phyloP scores from a whole-genome alignment of 495 filamentous ascomycete species.

The Darksidea phi region DNA sequence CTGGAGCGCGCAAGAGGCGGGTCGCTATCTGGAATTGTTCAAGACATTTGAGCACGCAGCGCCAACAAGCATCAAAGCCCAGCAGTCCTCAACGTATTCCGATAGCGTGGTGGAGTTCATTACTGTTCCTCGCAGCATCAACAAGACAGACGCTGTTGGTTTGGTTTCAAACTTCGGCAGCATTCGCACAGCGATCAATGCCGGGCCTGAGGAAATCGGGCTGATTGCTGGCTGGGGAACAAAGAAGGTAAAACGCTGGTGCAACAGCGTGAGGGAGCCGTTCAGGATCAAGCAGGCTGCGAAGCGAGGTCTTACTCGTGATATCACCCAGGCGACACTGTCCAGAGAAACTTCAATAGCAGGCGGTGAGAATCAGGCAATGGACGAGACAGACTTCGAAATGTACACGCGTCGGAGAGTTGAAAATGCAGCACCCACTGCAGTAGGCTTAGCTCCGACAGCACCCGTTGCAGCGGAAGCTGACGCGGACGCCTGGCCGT shows the following conservation, averaged over 20 bases:
- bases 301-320: slow-evolving; percentile 49
- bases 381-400: neutral
- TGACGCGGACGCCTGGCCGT: slow-evolving; percentile 37
- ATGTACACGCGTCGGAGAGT: slow-evolving; percentile 15
- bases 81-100: slow-evolving; percentile 77
- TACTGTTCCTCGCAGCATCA: slow-evolving; percentile 82
- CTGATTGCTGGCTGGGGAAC: slow-evolving; percentile 89
- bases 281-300: slow-evolving; percentile 72
- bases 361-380: slow-evolving; percentile 16
- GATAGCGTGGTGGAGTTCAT: slow-evolving; percentile 92
- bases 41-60: slow-evolving; percentile 87
- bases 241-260: slow-evolving; percentile 88
- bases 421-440: slow-evolving; percentile 21
- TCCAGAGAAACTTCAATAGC: slow-evolving; percentile 25
- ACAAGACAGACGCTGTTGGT: slow-evolving; percentile 88
- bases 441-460: slow-evolving; percentile 2
- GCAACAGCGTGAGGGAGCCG: slow-evolving; percentile 72
- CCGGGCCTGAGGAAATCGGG: slow-evolving; percentile 76
- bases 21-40: slow-evolving; percentile 87
- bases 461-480: slow-evolving; percentile 21
- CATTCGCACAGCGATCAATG: slow-evolving; percentile 81
- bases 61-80: slow-evolving; percentile 75
- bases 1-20: slow-evolving; percentile 92
- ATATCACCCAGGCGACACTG: slow-evolving; percentile 34
- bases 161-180: slow-evolving; percentile 87